These are phyloP conservation scores for Mycena filopes DNA, from an alignment of 768 basidiomycete species.

Conservation along the genomic window DNA sequence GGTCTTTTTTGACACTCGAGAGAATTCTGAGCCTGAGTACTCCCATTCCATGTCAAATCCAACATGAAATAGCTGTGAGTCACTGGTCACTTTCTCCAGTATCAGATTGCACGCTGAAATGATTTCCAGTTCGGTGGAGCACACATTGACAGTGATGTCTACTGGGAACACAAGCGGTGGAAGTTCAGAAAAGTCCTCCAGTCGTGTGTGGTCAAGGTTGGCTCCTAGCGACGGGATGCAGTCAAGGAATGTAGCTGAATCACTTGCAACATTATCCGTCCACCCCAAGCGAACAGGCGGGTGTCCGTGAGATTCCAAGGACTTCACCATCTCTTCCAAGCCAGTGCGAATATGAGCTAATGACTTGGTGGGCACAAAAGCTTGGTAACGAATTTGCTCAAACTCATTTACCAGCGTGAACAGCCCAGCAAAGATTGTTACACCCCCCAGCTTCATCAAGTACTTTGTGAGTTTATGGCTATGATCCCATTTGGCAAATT, in stretches of 20 bases:
- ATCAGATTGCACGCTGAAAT: neutral
- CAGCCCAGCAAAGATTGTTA: constrained; percentile 1
- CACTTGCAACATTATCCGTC: constrained; percentile 30
- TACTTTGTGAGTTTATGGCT: neutral
- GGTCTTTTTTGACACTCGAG: neutral
- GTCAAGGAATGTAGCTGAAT: constrained; percentile 25
- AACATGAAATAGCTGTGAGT: neutral
- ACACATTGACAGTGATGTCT: neutral
- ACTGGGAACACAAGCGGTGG: neutral
- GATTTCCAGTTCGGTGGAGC: neutral
- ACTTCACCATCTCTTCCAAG: constrained; percentile 27
- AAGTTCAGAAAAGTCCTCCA: neutral
- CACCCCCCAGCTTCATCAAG: neutral
- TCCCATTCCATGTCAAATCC: constrained; percentile 11
- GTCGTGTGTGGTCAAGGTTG: constrained; percentile 13
- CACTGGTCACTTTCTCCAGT: neutral
- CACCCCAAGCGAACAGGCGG: constrained; percentile 18
- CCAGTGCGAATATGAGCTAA: constrained; percentile 23
- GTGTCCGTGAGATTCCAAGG: constrained; percentile 17
- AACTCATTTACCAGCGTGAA: constrained; percentile 33
- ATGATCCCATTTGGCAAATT: neutral
- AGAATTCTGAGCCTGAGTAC: neutral
- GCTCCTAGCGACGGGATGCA: constrained; percentile 31
- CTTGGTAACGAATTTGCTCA: constrained; percentile 27
- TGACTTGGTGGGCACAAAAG: constrained; percentile 27